These are phyloP conservation scores for Asterionellopsis glacialis DNA, from an alignment of 108 stramenopile genomes.

Conservation along the genomic window DNA sequence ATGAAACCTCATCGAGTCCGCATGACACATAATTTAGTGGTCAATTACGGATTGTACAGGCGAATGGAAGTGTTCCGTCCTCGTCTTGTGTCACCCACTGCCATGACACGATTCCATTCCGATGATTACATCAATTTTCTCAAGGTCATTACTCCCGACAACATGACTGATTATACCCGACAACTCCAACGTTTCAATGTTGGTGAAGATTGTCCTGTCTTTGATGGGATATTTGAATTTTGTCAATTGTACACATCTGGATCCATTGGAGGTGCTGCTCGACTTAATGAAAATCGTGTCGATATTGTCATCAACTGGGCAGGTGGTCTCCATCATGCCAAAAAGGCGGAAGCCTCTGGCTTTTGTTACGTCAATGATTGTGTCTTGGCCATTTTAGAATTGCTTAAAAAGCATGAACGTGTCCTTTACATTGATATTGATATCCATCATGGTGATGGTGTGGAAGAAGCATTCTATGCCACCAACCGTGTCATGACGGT, in stretches of 20 bases:
- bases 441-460: slow-evolving; percentile 99
- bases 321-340: slow-evolving; percentile 99
- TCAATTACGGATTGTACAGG: slow-evolving; percentile 97
- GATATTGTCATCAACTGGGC: slow-evolving; percentile 99
- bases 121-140: slow-evolving; percentile 99
- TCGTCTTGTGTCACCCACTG: slow-evolving; percentile 86
- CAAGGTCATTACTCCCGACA: slow-evolving; percentile 95
- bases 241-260: slow-evolving; percentile 96
- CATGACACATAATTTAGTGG: slow-evolving; percentile 99
- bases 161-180: slow-evolving; percentile 90
- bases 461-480: slow-evolving; percentile 97
- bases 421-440: slow-evolving; percentile 99
- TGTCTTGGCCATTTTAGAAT: slow-evolving; percentile 96
- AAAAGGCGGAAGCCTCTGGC: slow-evolving; percentile 97
- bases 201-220: slow-evolving; percentile 99
- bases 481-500: slow-evolving; percentile 99
- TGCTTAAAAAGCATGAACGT: slow-evolving; percentile 97
- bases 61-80: slow-evolving; percentile 98
- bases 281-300: slow-evolving; percentile 85
- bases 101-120: slow-evolving; percentile 96
- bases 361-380: slow-evolving; percentile 99
- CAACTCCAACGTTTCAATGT: slow-evolving; percentile 97
- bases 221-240: slow-evolving; percentile 98
- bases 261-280: slow-evolving; percentile 94
- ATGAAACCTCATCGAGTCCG: slow-evolving; percentile 99